phyloP scores from a whole-genome alignment of 306 rosid species.

The Urtica urens region DNA sequence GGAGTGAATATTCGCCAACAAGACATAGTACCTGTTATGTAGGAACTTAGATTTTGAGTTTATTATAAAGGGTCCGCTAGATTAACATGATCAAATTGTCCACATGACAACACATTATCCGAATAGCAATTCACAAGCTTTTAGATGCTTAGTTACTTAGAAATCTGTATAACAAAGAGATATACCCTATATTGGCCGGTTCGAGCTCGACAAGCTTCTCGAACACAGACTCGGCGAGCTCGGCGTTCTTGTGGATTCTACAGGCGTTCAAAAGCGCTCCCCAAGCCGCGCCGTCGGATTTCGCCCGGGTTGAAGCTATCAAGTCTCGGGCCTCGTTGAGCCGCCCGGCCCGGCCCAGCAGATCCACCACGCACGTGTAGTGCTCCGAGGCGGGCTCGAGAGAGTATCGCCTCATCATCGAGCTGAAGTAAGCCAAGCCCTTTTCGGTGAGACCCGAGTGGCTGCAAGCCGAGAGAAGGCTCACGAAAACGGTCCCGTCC shows the following conservation, averaged over 20 bases:
- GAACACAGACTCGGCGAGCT: neutral
- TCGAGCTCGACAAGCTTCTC: neutral
- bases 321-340: constrained; percentile 53
- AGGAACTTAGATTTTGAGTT: too few species aligned
- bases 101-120: too few species aligned
- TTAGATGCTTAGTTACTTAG: too few species aligned
- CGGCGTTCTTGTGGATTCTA: constrained; percentile 58
- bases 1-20: constrained; percentile 61
- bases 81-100: too few species aligned
- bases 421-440: constrained; percentile 55
- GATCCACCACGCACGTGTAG: constrained; percentile 80
- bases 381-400: constrained; percentile 68
- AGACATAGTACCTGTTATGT: constrained; percentile 77
- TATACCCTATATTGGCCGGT: neutral
- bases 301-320: constrained; percentile 47
- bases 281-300: constrained; percentile 75
- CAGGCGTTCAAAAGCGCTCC: constrained; percentile 93
- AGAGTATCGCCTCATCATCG: constrained; percentile 40
- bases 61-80: too few species aligned
- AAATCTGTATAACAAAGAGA: too few species aligned
- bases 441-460: constrained; percentile 67
- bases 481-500: constrained; percentile 60
- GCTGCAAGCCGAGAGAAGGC: constrained; percentile 73
- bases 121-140: too few species aligned
- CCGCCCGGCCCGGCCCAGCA: constrained; percentile 73